Percentiles rank a stretch among this genome's conserved stretches.
Evolutionary conservation across 495 filamentous ascomycete genomes (phyloP).

Genomic region (Penicillium desertorum): DNA sequence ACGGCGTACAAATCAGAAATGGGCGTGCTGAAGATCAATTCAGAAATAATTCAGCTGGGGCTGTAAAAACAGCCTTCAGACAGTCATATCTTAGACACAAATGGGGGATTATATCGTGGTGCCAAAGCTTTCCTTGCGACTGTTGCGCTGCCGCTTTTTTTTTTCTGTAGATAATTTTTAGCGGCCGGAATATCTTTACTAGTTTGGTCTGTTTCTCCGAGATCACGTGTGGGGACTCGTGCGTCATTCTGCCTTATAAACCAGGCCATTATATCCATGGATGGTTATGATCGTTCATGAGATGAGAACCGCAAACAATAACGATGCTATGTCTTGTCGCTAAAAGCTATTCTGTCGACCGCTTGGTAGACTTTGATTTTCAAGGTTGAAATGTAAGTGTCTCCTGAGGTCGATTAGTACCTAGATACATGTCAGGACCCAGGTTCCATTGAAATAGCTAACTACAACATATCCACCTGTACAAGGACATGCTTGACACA

Average conservation of each 20-base stretch:
- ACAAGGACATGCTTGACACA: background rate
- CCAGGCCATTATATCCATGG: constrained; percentile 6
- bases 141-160: constrained; percentile 30
- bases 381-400: background rate
- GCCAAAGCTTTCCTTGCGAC: constrained; percentile 22
- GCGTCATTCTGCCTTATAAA: constrained; percentile 6
- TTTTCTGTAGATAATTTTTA: constrained; percentile 40
- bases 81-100: constrained; percentile 35
- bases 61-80: constrained; percentile 33
- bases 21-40: constrained; percentile 21
- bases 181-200: constrained; percentile 32
- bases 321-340: background rate
- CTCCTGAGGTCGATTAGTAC: background rate
- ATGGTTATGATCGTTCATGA: background rate
- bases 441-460: background rate
- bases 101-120: constrained; percentile 17
- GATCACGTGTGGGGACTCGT: constrained; percentile 19
- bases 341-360: background rate
- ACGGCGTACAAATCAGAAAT: constrained; percentile 15
- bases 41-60: constrained; percentile 26
- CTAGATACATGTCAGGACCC: background rate
- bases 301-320: background rate
- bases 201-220: constrained; percentile 12
- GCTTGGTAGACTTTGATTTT: background rate
- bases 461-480: background rate